These are phyloP conservation scores for Solanum appendiculatum DNA, from an alignment of 257 asterid genomes.

Conservation along the genomic window DNA sequence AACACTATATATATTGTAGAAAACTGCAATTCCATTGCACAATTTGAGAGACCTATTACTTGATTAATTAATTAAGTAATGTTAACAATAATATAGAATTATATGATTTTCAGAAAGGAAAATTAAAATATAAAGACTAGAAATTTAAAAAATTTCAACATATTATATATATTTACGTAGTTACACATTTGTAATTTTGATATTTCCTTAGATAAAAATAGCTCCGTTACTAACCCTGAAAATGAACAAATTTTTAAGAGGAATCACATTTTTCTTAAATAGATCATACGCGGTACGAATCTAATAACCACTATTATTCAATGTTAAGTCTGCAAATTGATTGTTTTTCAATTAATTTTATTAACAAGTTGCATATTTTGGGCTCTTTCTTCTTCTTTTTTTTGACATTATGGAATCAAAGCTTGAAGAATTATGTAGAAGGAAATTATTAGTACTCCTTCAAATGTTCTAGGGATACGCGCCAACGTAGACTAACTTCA, in stretches of 20 bases:
- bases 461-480: not conserved
- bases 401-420: not conserved
- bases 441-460: not conserved
- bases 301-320: not conserved
- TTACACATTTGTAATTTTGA: not conserved
- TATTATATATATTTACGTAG: no score
- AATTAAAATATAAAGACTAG: not conserved
- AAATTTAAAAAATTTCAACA: not conserved
- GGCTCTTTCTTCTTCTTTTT: no score
- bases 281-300: not conserved
- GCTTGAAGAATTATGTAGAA: not conserved
- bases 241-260: not conserved
- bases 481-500: not conserved
- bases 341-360: not conserved
- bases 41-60: no score
- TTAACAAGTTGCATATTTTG: not conserved
- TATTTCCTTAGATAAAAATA: not conserved
- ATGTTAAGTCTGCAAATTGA: not conserved
- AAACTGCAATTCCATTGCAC: not conserved
- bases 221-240: fast-evolving
- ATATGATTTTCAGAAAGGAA: not conserved
- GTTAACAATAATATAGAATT: not conserved
- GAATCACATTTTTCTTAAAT: not conserved
- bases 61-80: not conserved
- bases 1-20: no score